These are phyloP conservation scores for Trametes sp. DNA, from an alignment of 1,284 basidiomycete species.

Conservation along the genomic window DNA sequence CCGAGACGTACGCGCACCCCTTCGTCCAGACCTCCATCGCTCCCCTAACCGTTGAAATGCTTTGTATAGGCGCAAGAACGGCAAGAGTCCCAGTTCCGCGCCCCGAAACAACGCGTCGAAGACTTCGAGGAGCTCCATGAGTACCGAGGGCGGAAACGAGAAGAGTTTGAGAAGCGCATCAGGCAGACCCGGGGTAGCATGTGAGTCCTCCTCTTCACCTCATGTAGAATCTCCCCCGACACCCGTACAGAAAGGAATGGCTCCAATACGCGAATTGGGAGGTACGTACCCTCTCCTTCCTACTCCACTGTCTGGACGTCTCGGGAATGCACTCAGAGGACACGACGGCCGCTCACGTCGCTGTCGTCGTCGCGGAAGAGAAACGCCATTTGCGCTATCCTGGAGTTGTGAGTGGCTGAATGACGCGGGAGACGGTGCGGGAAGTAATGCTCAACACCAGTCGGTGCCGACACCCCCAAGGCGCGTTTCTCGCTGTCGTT, in stretches of 20 bases:
- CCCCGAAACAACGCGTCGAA: conserved; percentile 94
- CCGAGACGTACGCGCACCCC: conserved; percentile 71
- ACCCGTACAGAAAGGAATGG: conserved; percentile 72
- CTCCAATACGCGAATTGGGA: conserved; percentile 87
- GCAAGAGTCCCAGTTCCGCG: conserved; percentile 90
- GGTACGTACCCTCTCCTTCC: conserved; percentile 47
- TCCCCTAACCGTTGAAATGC: conserved; percentile 8
- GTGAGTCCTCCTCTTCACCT: conserved; percentile 46
- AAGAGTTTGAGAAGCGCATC: conserved; percentile 97
- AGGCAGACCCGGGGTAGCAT: conserved; percentile 90
- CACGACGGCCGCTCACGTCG: too few relatives aligned
- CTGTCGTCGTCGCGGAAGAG: too few relatives aligned
- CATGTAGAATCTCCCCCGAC: conserved; percentile 1
- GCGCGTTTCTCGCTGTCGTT: too few relatives aligned
- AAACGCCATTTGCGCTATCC: too few relatives aligned
- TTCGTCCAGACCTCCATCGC: background rate
- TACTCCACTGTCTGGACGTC: background rate
- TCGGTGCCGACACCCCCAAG: too few relatives aligned
- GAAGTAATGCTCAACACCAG: too few relatives aligned
- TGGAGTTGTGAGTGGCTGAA: too few relatives aligned
- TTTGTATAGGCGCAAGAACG: conserved; percentile 89
- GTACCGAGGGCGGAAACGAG: conserved; percentile 93
- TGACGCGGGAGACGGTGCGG: too few relatives aligned
- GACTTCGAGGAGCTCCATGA: conserved; percentile 98
- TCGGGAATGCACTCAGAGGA: too few relatives aligned